Base-by-base conservation (phyloP, 345 rosid genomes). In the Erucastrum elatum region DNA sequence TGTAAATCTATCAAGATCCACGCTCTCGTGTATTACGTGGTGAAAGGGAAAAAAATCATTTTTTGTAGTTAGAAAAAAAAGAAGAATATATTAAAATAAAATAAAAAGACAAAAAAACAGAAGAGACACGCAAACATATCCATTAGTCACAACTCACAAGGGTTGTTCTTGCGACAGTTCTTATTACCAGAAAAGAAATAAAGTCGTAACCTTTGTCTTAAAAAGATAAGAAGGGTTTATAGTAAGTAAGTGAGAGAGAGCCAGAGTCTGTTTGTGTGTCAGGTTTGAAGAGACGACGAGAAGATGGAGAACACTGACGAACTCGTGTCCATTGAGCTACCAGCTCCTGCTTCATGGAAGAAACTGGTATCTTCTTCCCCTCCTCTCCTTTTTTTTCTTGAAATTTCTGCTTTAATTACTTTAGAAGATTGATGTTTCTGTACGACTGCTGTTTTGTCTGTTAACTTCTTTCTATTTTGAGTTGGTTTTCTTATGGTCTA, bases 311-410 rank as follows among this genome's bases (percentile, higher is more conserved):
- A 72, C 64, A 83, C 75, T 11, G 90, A 87, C 68, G 94, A 90
- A 64, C 81, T 86, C 72, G 69, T 91, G 62, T 84, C 92, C 60
- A 86, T 91, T 79, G 93, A 90, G 87, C 86, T 91, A 12, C 87
- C 97, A 17, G 93, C 93, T 72, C 97, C 94, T 81, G 75, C 93
- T 84, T 76, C 93, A 72, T 91, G 94, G 94, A 91, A 88, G 84
- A 90, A 91, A 81, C 75, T 91, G 94, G 97, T 91, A 71, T 63
- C 37, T 82, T 21, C 61, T 49, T 62, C 10, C 35, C 3, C 69
- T 9, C 70, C 1, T 15, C 55, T 56, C 4, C 26, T n/a, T 2
- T n/a, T 59, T 31, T 15, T 60, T n/a, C n/a, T 60, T 61, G 16
- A n/a, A 60, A 49, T 67, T 61, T 17, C 58, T 79, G 56, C 61